Conservation (phyloP, 495 filamentous ascomycete species). For the Immersiella caudata region DNA sequence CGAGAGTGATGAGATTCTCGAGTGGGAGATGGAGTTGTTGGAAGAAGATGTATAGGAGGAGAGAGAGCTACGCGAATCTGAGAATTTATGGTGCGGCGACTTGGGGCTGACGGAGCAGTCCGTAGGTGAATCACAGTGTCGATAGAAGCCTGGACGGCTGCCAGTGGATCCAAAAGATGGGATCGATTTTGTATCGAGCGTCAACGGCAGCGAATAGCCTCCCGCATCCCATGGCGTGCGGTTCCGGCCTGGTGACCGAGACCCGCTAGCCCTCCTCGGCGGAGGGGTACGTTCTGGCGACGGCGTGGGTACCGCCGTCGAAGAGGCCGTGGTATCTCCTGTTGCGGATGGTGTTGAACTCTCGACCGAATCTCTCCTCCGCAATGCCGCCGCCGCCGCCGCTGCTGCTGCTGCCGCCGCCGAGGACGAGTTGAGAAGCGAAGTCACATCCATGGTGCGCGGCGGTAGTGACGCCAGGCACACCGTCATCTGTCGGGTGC, state of each 20-base stretch:
- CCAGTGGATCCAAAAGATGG: constrained; percentile 1
- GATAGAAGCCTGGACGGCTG: constrained; percentile 25
- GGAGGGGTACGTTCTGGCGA: constrained; percentile 34
- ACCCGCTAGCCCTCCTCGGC: constrained; percentile 28
- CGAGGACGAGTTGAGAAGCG: constrained; percentile 38
- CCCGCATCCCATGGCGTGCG: constrained; percentile 53
- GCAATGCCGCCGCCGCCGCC: constrained; percentile 6
- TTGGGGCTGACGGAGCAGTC: constrained; percentile 35
- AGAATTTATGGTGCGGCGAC: constrained; percentile 46
- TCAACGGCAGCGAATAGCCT: constrained; percentile 43
- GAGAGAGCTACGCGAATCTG: constrained; percentile 42
- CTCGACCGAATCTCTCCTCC: constrained; percentile 29
- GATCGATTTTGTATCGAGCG: constrained; percentile 38
- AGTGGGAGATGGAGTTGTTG: constrained; percentile 38
- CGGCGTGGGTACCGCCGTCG: constrained; percentile 31
- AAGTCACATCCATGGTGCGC: constrained; percentile 33
- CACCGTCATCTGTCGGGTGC: background rate
- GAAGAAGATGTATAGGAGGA: constrained; percentile 44
- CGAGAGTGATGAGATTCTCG: constrained; percentile 46
- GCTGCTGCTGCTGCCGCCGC: constrained; percentile 3
- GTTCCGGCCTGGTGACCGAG: constrained; percentile 37
- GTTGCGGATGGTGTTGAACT: constrained; percentile 34
- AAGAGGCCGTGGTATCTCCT: constrained; percentile 27
- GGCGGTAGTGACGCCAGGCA: background rate
- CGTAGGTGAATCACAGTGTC: constrained; percentile 34